These are phyloP conservation scores for Tardiomyces digboiensis DNA, from an alignment of 1,139 yeast species.

Conservation along the genomic window DNA sequence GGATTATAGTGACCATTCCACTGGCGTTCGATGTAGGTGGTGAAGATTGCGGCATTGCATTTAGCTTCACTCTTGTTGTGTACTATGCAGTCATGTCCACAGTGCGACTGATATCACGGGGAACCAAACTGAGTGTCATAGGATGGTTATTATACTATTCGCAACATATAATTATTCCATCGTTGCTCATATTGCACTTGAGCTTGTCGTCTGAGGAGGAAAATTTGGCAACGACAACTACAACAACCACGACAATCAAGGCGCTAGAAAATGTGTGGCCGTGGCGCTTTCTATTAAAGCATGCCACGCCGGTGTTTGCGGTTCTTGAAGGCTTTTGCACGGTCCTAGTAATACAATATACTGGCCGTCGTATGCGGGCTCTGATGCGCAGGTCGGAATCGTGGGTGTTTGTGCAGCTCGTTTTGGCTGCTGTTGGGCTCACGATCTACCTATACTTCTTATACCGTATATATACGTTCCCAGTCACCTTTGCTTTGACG, in stretches of 20 bases:
- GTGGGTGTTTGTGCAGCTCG: slow-evolving; percentile 70
- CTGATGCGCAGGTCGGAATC: slow-evolving; percentile 61
- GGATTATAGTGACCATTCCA: slow-evolving; percentile 73
- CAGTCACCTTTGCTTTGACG: slow-evolving; percentile 50
- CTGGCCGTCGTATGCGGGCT: slow-evolving; percentile 78
- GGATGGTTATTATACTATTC: slow-evolving; percentile 59
- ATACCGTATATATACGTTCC: slow-evolving; percentile 74
- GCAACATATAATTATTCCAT: slow-evolving; percentile 79
- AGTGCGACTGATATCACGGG: slow-evolving; percentile 45
- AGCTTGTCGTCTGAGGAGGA: slow-evolving; percentile 37
- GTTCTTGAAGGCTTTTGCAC: slow-evolving; percentile 91
- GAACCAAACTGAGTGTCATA: slow-evolving; percentile 38
- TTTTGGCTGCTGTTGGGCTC: slow-evolving; percentile 66
- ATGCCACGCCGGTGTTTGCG: slow-evolving; percentile 84
- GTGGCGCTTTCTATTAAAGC: slow-evolving; percentile 64
- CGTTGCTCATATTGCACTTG: slow-evolving; percentile 64
- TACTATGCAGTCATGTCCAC: slow-evolving; percentile 69
- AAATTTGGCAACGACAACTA: too few species aligned
- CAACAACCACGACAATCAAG: slow-evolving; percentile 18
- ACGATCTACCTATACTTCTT: slow-evolving; percentile 71
- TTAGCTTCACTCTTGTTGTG: slow-evolving; percentile 63
- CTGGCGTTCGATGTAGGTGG: slow-evolving; percentile 97
- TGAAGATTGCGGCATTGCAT: slow-evolving; percentile 77
- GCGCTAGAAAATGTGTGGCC: slow-evolving; percentile 36
- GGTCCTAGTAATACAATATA: slow-evolving; percentile 76